These are phyloP conservation scores for Penicillium sp. DNA, from an alignment of 2,329 filamentous ascomycete genomes.

Conservation along the genomic window DNA sequence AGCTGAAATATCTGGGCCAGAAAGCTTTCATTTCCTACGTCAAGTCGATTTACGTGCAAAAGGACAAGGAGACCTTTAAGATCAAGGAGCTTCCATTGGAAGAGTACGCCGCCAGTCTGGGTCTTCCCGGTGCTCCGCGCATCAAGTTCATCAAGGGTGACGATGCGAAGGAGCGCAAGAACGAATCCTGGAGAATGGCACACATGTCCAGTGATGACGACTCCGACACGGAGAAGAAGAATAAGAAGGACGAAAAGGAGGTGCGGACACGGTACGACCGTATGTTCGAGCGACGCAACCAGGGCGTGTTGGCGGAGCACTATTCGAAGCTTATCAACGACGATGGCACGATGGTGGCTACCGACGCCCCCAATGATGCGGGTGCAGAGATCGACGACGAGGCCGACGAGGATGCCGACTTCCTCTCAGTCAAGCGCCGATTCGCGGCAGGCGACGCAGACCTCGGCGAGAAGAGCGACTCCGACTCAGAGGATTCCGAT, in stretches of 20 bases:
- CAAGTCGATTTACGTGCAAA: constrained; percentile 80
- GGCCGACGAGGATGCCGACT: constrained; percentile 71
- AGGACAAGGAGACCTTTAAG: constrained; percentile 88
- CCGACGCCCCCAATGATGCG: constrained; percentile 13
- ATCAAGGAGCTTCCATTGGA: constrained; percentile 80
- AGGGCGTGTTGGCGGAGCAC: constrained; percentile 91
- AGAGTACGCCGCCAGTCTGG: constrained; percentile 78
- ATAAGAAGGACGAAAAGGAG: constrained; percentile 60
- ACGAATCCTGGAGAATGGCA: constrained; percentile 68
- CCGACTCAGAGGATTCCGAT: constrained; percentile 45
- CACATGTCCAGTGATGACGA: constrained; percentile 60
- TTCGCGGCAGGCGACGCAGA: constrained; percentile 68
- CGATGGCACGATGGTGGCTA: constrained; percentile 48
- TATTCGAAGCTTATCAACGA: constrained; percentile 80
- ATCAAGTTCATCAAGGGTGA: constrained; percentile 93
- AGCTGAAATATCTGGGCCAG: constrained; percentile 90
- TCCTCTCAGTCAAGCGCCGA: constrained; percentile 86
- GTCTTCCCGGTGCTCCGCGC: constrained; percentile 83
- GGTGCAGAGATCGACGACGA: constrained; percentile 44
- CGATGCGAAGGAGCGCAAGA: constrained; percentile 82
- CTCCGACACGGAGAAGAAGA: constrained; percentile 47
- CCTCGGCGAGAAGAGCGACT: constrained; percentile 31
- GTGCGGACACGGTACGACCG: constrained; percentile 94
- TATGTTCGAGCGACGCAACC: constrained; percentile 97
- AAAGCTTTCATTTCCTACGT: constrained; percentile 94